phyloP scores from a whole-genome alignment of 2,329 filamentous ascomycete species.

The Tolypocladium sp. region DNA sequence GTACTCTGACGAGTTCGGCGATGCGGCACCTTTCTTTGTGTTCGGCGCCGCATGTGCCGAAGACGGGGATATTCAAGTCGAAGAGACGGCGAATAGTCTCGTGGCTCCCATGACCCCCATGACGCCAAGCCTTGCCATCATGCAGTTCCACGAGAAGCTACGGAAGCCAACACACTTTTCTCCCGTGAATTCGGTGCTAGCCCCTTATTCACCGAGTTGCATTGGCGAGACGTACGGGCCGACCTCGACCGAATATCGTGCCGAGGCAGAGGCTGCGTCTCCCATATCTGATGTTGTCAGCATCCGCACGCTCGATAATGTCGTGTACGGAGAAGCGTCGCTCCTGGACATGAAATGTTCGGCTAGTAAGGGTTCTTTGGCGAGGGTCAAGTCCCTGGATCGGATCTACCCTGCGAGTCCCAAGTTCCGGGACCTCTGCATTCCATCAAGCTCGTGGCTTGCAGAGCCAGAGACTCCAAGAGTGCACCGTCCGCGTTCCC shows the following conservation, averaged over 20 bases:
- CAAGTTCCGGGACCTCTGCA: slow-evolving; percentile 20
- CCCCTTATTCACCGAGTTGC: slow-evolving; percentile 21
- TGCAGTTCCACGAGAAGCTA: slow-evolving; percentile 15
- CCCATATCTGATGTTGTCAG: slow-evolving; percentile 24
- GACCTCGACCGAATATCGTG: slow-evolving; percentile 7
- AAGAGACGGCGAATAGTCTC: slow-evolving; percentile 3
- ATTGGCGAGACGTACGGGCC: slow-evolving; percentile 22
- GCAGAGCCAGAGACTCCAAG: slow-evolving; percentile 8
- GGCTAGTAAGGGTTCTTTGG: slow-evolving; percentile 12
- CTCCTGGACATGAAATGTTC: slow-evolving; percentile 25
- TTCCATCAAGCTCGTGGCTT: slow-evolving; percentile 13
- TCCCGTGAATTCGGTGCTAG: slow-evolving; percentile 11
- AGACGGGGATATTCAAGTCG: slow-evolving; percentile 10
- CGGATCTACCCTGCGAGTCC: slow-evolving; percentile 19
- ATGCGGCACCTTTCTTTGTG: slow-evolving; percentile 37
- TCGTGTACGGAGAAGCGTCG: slow-evolving; percentile 30
- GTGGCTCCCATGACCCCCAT: slow-evolving; percentile 8
- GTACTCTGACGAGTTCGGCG: slow-evolving; percentile 31
- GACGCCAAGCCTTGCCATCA: slow-evolving; percentile 15
- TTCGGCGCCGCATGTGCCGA: slow-evolving; percentile 27
- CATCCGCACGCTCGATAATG: slow-evolving; percentile 23
- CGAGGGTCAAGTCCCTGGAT: slow-evolving; percentile 28
- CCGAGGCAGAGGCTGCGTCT: slow-evolving; percentile 15
- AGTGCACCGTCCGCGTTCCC: slow-evolving; percentile 15
- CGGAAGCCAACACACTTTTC: slow-evolving; percentile 3